Base-by-base conservation (phyloP, 129 eudicot genomes). In the Flaveria robusta region DNA sequence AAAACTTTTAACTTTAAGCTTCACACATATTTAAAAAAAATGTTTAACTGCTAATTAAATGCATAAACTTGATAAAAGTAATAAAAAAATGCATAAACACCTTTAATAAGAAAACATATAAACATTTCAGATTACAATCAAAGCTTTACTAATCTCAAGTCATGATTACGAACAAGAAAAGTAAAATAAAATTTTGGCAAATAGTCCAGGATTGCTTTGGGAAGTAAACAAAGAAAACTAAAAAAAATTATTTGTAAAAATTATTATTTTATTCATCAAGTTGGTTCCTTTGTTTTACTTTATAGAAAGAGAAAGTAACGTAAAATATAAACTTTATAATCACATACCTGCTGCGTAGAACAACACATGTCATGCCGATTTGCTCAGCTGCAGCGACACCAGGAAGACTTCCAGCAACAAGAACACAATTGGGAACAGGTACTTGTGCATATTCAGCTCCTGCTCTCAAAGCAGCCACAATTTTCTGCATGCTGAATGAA, bases 361-460 rank as follows among this genome's bases (percentile, higher is more conserved):
- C 95, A 72, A 93, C 82, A 71, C 96, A 90, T 10, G 98, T 97
- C 98, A 93, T 90, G 89, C 97, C 87, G 12, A 90, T 88, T 23
- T 86, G 92, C 77, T 93, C 98, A 14, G 98, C 97, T 58, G 89
- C 98, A 83, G 87, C 78, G n/a, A 93, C 86, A 81, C 95, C 96
- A 22, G 89, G 78, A 72, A 88, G 96, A 75, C 91, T 85, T 74
- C 97, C 98, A 51, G 98, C 87, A 82, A 93, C 82, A 72, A 93
- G 96, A 77, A 90, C 85, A 70, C 97, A 93, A 65, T 83, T 85
- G 37, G 81, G 52, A 47, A 88, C 85, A 46, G 96, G 85, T 24
- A 90, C 91, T n/a, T 84, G 89, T 22, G 89, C 97, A 72, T 79
- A 77, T 76, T 93, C 98, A 54, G 98, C 96, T 4, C 91, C 98